Evolutionary conservation across 2,329 filamentous ascomycete genomes (phyloP), one percentile per base, ranked within the genome.

Genomic region (Penicillium sp.): DNA sequence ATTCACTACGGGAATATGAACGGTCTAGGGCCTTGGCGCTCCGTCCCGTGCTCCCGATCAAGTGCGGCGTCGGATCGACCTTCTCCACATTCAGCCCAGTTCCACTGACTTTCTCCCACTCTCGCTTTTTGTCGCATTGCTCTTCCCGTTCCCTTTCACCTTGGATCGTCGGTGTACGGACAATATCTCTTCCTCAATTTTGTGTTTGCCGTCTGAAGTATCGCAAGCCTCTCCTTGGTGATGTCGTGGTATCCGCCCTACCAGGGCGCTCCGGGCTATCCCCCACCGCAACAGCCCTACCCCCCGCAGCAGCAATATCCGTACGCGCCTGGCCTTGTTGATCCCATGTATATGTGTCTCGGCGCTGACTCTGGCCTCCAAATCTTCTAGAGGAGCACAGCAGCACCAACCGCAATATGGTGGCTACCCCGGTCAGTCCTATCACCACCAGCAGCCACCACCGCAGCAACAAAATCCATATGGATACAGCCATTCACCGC

Each of bases 231-330:
- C 42, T 37, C 35, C 41, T 34, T 41, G 42, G 50, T 57, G 48
- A 85, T 85, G 82, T 83, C 82, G 56, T 81, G 80, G 62, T 85
- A 83, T 65, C 80, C 79, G 55, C 76, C 76, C 41, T 82, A 83
- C 61, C 71, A 74, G 64, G 76, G 76, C 46, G 73, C 77, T 55
- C 73, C 75, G 62, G 76, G 76, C 53, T 79, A 79, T 59, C 75
- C 77, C 75, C 80, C 76, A 56, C 72, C 61, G 46, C 68, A 65
- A 55, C 63, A 66, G 51, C 60, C 63, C 49, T 72, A 72, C 51
- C 66, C 65, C 44, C 63, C 68, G 47, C 68, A 70, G 47, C 68
- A 70, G 47, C 66, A 62, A 45, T 71, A 73, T 45, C 67, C 66
- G 65, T 72, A 64, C 62, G 68, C 59, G 43, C 43, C 38, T 51